These are phyloP conservation scores for Arthrobotrys musiformis DNA, from an alignment of 2,329 filamentous ascomycete genomes.

Conservation along the genomic window DNA sequence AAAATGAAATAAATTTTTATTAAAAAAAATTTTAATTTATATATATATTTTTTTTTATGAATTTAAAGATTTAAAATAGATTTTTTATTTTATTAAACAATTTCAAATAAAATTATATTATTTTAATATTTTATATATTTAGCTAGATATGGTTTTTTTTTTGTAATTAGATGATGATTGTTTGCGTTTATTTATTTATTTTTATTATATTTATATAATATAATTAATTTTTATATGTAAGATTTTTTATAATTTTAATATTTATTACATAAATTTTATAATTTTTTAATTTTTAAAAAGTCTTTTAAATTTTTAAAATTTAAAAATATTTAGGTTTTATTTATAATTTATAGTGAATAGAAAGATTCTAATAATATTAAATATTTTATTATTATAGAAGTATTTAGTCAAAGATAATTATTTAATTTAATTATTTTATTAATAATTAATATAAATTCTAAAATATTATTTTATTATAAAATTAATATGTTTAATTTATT, in stretches of 20 bases:
- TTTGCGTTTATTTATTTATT: neutral
- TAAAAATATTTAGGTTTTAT: neutral
- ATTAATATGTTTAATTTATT: neutral
- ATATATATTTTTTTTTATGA: neutral
- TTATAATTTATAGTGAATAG: neutral
- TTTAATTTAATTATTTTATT: neutral
- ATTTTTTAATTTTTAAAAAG: neutral
- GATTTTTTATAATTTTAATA: neutral
- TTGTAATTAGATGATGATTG: neutral
- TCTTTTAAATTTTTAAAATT: neutral
- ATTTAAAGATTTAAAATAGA: slow-evolving; percentile 3
- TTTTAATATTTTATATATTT: neutral
- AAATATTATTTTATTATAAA: neutral
- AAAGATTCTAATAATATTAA: neutral
- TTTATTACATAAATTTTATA: neutral
- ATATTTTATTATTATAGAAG: neutral
- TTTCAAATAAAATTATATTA: neutral
- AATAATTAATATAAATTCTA: slow-evolving; percentile 5
- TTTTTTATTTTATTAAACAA: slow-evolving; percentile 1
- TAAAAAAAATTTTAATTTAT: neutral
- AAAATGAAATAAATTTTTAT: neutral
- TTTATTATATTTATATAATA: neutral
- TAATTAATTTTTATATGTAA: neutral
- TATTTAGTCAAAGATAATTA: neutral
- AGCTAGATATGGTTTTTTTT: too few species aligned